Evolutionary conservation across 2,329 filamentous ascomycete genomes (phyloP), one percentile per base, ranked within the genome.

Genomic region (Phyllachora maydis): DNA sequence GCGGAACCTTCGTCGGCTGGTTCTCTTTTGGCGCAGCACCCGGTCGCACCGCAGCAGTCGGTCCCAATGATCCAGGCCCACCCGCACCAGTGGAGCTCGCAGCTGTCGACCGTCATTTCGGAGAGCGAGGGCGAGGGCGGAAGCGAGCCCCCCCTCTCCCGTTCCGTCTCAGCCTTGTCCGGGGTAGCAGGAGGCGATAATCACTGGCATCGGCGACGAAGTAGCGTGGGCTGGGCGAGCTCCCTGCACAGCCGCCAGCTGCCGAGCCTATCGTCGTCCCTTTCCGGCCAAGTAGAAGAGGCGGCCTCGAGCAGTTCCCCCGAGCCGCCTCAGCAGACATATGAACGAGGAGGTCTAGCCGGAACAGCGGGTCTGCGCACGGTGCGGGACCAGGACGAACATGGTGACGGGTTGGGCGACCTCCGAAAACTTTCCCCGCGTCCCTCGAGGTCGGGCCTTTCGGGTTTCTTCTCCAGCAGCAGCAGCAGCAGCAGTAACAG

Each of bases 341-440:
- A 54, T 32, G 36, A 45, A 24, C 49, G 55, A 34, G 45, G 35
- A 19, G 42, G 49, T 28, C 42, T 45, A 26, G 32, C 48, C 32
- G 33, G 50, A 34, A 47, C n/a, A n/a, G n/a, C n/a, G n/a, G n/a
- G n/a, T n/a, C n/a, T 47, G 14, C 55, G 52, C 20, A 47, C 58
- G 15, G 49, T 72, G 19, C 54, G 56, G 11, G 56, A 72, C 30
- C 55, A 63, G 28, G 67, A 73, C 31, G 68, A 73, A 38, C 51
- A 72, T 32, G 65, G 66, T 4, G 68, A 74, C 35, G 65, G 65
- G 2, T 49, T 74, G 13, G 59, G 63, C 4, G 66, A 72, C 28
- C 47, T 74, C 23, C 53, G 64, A 17, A 46, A 57, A 12, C 45
- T 65, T 13, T 50, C 55, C 11, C 48, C 54, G 23, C 54, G 59